Conservation (phyloP, 352 stramenopile species). For the Achlya hypogyna region DNA sequence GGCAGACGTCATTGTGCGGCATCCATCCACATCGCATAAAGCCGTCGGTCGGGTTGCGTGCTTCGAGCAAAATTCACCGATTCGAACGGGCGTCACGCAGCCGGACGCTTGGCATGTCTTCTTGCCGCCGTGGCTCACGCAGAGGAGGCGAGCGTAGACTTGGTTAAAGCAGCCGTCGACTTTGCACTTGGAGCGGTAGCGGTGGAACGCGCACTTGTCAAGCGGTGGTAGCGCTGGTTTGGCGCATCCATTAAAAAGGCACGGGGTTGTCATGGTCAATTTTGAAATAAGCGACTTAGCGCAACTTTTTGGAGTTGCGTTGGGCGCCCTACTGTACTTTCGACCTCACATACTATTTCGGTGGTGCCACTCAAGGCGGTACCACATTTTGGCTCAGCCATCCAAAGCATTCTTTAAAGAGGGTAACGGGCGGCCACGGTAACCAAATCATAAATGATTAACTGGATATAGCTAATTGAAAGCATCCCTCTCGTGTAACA, state of each 20-base stretch:
- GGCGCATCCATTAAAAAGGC: constrained; percentile 3
- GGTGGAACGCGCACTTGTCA: constrained; percentile 10
- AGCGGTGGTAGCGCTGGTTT: neutral
- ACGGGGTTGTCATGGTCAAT: no score
- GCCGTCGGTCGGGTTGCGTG: neutral
- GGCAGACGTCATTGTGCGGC: neutral
- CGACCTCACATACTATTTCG: no score
- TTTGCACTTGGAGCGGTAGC: constrained; percentile 7
- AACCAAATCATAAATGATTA: no score
- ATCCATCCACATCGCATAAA: neutral
- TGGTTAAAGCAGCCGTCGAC: constrained; percentile 8
- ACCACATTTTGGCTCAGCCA: no score
- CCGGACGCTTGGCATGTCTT: neutral
- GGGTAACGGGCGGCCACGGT: no score
- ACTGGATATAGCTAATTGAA: no score
- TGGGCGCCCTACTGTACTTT: no score
- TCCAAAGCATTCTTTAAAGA: no score
- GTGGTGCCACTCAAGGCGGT: no score
- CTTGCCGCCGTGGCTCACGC: constrained; percentile 2
- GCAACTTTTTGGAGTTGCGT: no score
- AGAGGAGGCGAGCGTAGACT: constrained; percentile 3
- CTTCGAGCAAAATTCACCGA: neutral
- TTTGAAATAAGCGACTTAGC: no score
- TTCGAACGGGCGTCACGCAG: neutral
- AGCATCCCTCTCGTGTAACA: no score